phyloP scores from a whole-genome alignment of 805 yeast species.

The Saccharomycopsis babjevae region DNA sequence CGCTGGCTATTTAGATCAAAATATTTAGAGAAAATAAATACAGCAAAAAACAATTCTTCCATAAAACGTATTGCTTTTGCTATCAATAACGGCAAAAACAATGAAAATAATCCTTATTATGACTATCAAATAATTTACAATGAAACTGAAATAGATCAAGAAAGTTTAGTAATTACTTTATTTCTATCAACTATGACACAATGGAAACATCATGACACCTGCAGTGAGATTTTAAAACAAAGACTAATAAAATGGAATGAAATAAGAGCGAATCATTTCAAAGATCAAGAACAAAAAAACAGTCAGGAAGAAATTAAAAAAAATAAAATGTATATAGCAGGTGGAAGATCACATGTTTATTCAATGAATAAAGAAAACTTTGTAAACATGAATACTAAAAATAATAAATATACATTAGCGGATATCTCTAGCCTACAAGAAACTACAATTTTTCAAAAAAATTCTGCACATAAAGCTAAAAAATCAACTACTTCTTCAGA shows the following conservation, averaged over 20 bases:
- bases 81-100: constrained; percentile 3
- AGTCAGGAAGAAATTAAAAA: neutral
- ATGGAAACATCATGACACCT: constrained; percentile 7
- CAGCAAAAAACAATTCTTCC: neutral
- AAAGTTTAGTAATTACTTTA: constrained; percentile 1
- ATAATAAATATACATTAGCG: neutral
- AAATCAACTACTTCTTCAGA: neutral
- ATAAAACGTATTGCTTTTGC: constrained; percentile 15
- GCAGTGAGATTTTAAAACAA: neutral
- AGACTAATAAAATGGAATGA: constrained; percentile 9
- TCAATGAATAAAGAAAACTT: neutral
- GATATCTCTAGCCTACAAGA: neutral
- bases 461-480: neutral
- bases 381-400: neutral
- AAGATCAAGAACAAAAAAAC: neutral
- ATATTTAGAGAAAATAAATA: constrained; percentile 11
- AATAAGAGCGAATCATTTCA: neutral
- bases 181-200: constrained; percentile 12
- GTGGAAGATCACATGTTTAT: neutral
- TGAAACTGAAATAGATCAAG: constrained; percentile 3
- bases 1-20: constrained; percentile 12
- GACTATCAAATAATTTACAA: constrained; percentile 13
- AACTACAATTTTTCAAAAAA: neutral
- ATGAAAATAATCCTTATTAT: neutral
- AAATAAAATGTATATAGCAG: neutral